These are phyloP conservation scores for Cicer cuneatum DNA, from an alignment of 306 rosid species.

Conservation along the genomic window DNA sequence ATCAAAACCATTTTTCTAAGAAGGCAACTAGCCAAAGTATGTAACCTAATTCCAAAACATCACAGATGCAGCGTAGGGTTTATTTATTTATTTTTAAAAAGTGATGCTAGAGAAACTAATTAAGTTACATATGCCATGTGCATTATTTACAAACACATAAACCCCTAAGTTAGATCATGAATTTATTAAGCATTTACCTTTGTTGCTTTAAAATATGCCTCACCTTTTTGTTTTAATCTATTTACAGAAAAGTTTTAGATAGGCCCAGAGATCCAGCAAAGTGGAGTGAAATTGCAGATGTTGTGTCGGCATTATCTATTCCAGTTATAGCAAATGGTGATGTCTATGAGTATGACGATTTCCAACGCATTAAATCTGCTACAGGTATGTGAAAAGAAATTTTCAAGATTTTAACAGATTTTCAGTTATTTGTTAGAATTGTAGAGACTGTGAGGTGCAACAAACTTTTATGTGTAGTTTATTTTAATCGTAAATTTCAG, in stretches of 20 bases:
- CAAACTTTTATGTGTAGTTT: slow-evolving; percentile 27
- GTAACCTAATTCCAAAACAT: not conserved
- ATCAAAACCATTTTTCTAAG: slow-evolving; percentile 34
- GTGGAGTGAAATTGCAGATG: slow-evolving; percentile 90
- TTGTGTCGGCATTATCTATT: slow-evolving; percentile 80
- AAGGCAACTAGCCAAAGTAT: slow-evolving; percentile 12
- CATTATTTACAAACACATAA: slow-evolving; percentile 1
- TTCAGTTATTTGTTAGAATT: slow-evolving; percentile 35
- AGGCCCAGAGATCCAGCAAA: slow-evolving; percentile 97
- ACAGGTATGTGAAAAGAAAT: slow-evolving; percentile 65
- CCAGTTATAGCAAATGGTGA: slow-evolving; percentile 94
- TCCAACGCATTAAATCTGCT: slow-evolving; percentile 67
- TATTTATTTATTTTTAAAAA: slow-evolving; percentile 10
- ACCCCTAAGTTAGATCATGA: slow-evolving; percentile 1
- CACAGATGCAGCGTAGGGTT: not conserved
- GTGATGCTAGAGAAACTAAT: slow-evolving; percentile 16
- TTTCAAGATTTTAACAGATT: slow-evolving; percentile 6
- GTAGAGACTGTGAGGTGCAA: slow-evolving; percentile 20
- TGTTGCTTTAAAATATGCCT: slow-evolving; percentile 37
- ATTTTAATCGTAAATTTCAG: slow-evolving; percentile 14
- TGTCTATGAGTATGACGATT: slow-evolving; percentile 75
- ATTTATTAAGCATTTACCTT: slow-evolving; percentile 23
- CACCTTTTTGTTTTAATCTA: slow-evolving; percentile 38
- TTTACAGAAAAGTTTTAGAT: slow-evolving; percentile 76
- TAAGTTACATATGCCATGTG: not conserved